Evolutionary conservation across 2,329 filamentous ascomycete genomes (phyloP), one percentile per base, ranked within the genome.

Genomic region (Ophiostoma tasmaniense): DNA sequence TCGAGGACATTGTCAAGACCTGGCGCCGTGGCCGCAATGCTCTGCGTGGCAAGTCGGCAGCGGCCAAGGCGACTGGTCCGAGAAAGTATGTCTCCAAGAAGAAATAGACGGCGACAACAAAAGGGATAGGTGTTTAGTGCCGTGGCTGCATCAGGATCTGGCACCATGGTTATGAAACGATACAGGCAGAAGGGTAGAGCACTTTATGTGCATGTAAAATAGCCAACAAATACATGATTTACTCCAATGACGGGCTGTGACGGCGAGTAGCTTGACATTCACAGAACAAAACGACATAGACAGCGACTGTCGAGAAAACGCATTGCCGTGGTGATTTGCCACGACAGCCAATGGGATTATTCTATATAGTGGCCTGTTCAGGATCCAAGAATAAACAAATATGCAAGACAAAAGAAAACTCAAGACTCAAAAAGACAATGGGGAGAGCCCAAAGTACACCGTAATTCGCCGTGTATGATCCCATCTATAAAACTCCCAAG

Each of bases 1-100:
- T 97, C 72, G 91, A 96, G 78, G 87, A 90, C 73, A 83, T 94
- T 75, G 92, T 96, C 70, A 81, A 84, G 74, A 84, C 85, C 73
- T 93, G 80, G 80, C 77, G 78, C 64, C 76, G 78, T 73, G 76
- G 75, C 62, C 75, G 80, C 71, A 80, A 78, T 73, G 77, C 80
- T 28, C 76, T 80, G 65, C 77, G 76, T 33, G 76, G 75, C 22
- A 74, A 52, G 66, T 1, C 13, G 13, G 65, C 69, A 1, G 64
- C 69, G 1, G 71, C 69, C 10, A 72, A 52, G 68, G 71, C 65
- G 37, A 68, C 37, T 35, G 64, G 55, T 2, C 68, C 66, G 59
- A 37, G 55, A 30, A 69, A 35, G 45, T 67, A 65, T 20, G 66
- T 39, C 28, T 61, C 68, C 22, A 70, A 70, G 68, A 52, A 61